phyloP scores from a whole-genome alignment of 192 early-diverging fungal genomes.

The Backusella australiensis region DNA sequence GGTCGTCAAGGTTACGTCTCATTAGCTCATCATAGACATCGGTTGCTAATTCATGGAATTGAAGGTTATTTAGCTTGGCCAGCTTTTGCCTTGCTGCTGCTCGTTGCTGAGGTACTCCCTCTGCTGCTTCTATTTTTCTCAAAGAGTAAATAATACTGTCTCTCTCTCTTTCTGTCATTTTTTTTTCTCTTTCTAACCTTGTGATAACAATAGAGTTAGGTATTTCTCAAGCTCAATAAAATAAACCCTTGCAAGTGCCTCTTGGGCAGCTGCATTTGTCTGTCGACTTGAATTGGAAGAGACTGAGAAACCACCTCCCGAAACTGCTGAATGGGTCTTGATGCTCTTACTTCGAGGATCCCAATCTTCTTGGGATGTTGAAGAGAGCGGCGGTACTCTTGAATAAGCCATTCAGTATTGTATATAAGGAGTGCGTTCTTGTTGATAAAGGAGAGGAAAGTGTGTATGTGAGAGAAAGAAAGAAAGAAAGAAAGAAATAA shows the following conservation, averaged over 20 bases:
- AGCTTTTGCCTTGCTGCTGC: slow-evolving; percentile 72
- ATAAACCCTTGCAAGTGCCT: slow-evolving; percentile 18
- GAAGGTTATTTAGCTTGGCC: slow-evolving; percentile 68
- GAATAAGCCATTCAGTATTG: slow-evolving; percentile 3
- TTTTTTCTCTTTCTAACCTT: slow-evolving; percentile 27
- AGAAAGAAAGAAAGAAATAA: not conserved
- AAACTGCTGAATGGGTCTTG: not conserved
- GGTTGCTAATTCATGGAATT: slow-evolving; percentile 92
- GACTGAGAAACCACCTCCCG: not conserved
- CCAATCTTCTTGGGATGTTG: slow-evolving; percentile 4
- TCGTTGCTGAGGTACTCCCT: slow-evolving; percentile 37
- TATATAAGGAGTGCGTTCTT: not conserved
- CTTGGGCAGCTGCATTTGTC: slow-evolving; percentile 1
- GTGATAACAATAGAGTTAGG: slow-evolving; percentile 21
- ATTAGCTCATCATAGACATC: slow-evolving; percentile 96
- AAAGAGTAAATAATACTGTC: slow-evolving; percentile 4
- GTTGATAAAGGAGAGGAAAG: not conserved
- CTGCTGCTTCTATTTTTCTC: slow-evolving; percentile 26
- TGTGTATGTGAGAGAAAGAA: not conserved
- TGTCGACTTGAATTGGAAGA: slow-evolving; percentile 10
- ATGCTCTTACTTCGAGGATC: not conserved
- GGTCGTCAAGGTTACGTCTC: slow-evolving; percentile 54
- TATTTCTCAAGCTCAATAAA: slow-evolving; percentile 30
- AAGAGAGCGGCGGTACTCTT: not conserved
- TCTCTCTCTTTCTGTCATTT: not conserved